Conservation (phyloP, 495 filamentous ascomycete genomes). For the Cenococcum geophilum region DNA sequence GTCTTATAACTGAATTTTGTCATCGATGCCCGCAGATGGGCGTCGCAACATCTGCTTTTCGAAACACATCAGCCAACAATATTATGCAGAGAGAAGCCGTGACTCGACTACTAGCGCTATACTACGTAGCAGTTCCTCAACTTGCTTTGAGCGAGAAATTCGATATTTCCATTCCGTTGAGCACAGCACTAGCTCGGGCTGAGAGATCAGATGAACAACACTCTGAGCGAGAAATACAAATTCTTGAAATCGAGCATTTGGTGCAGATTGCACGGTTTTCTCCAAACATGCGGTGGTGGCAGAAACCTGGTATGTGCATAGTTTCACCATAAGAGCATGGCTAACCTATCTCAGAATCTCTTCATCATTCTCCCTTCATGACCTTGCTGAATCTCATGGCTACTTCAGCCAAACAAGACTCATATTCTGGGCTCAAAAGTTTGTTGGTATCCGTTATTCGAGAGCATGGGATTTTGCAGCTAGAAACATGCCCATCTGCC, state of each 20-base stretch:
- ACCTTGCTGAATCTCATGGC: slow-evolving; percentile 51
- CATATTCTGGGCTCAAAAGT: slow-evolving; percentile 39
- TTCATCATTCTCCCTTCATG: slow-evolving; percentile 57
- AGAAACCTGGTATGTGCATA: slow-evolving; percentile 49
- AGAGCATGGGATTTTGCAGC: slow-evolving; percentile 48
- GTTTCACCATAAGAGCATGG: slow-evolving; percentile 1
- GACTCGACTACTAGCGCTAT: slow-evolving; percentile 65
- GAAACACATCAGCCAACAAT: slow-evolving; percentile 58
- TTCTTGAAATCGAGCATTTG: slow-evolving; percentile 68
- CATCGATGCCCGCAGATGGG: slow-evolving; percentile 72
- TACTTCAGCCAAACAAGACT: slow-evolving; percentile 39
- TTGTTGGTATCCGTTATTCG: slow-evolving; percentile 47
- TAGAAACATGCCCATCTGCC: slow-evolving; percentile 38
- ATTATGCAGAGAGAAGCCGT: slow-evolving; percentile 71
- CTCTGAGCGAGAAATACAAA: slow-evolving; percentile 47
- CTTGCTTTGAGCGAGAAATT: slow-evolving; percentile 75
- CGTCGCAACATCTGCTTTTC: slow-evolving; percentile 64
- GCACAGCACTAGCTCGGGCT: slow-evolving; percentile 52
- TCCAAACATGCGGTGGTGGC: slow-evolving; percentile 76
- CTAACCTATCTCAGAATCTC: slow-evolving; percentile 30
- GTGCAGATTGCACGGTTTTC: slow-evolving; percentile 71
- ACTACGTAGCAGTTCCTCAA: slow-evolving; percentile 75
- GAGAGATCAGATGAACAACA: slow-evolving; percentile 46
- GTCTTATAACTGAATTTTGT: slow-evolving; percentile 67
- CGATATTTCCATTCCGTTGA: slow-evolving; percentile 72